A percentile compares a stretch with the other conserved stretches of the same genome.
phyloP scores from a whole-genome alignment of 2,329 filamentous ascomycete species.

The Epichloe aotearoae region DNA sequence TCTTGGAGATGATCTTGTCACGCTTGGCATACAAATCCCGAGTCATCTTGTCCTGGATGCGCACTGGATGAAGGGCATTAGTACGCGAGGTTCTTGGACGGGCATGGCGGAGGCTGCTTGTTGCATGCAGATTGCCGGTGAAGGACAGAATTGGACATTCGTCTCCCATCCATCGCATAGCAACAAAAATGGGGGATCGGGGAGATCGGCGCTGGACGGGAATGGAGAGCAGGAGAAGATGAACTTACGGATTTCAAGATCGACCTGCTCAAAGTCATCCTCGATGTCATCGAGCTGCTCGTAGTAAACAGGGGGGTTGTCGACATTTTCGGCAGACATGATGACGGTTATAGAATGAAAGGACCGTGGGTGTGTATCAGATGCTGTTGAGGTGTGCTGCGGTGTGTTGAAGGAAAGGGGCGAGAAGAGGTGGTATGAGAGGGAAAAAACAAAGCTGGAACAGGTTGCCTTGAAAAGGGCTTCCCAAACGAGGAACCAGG shows the following conservation, averaged over 20 bases:
- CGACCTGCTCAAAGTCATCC: conserved; percentile 70
- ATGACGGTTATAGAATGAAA: conserved; percentile 9
- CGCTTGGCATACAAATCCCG: conserved; percentile 66
- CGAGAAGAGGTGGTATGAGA: too few relatives aligned
- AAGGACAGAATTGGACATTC: too few relatives aligned
- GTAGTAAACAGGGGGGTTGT: conserved; percentile 42
- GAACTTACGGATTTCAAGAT: conserved; percentile 66
- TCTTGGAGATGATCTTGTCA: conserved; percentile 52
- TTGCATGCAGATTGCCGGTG: neutral
- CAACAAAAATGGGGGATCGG: too few relatives aligned
- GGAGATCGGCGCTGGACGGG: neutral
- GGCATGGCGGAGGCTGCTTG: neutral
- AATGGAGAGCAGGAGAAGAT: neutral
- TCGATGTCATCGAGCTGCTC: conserved; percentile 71
- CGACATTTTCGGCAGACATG: conserved; percentile 24
- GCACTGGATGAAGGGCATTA: conserved; percentile 38
- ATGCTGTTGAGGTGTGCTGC: neutral
- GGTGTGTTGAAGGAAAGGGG: neutral
- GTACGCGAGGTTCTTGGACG: neutral
- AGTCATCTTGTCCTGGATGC: conserved; percentile 56
- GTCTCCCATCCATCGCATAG: too few relatives aligned
- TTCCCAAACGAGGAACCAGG: too few relatives aligned
- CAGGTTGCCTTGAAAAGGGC: too few relatives aligned
- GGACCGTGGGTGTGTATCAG: conserved; percentile 5
- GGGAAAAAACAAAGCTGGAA: too few relatives aligned